phyloP scores from a whole-genome alignment of 345 rosid species.

The Leavenworthia alabamica region DNA sequence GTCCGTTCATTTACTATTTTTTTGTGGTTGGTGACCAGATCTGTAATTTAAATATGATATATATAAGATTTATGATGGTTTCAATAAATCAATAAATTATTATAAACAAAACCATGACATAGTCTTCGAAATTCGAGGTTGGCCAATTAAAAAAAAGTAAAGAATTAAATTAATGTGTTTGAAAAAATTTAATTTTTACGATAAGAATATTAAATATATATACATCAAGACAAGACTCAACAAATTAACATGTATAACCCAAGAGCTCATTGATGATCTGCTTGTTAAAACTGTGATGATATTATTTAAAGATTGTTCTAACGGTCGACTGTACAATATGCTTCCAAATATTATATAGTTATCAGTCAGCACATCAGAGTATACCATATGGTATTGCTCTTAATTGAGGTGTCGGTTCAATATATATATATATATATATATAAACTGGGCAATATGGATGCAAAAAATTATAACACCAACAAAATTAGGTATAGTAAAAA shows the following conservation, averaged over 20 bases:
- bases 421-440: no score
- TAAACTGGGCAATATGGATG: not conserved
- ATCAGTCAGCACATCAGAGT: not conserved
- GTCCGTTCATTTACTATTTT: not conserved
- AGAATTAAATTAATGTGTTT: not conserved
- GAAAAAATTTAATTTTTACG: not conserved
- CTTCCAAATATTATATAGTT: no score
- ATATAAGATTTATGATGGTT: not conserved
- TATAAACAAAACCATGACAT: not conserved
- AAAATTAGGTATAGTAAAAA: not conserved
- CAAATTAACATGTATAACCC: not conserved
- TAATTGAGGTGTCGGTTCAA: no score
- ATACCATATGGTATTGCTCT: not conserved
- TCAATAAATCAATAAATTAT: not conserved
- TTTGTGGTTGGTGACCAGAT: conserved; percentile 22
- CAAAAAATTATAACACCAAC: not conserved
- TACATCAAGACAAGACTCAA: no score
- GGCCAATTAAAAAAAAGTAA: not conserved
- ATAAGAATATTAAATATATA: not conserved
- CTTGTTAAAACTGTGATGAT: not conserved
- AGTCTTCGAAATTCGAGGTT: not conserved
- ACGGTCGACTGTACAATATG: not conserved
- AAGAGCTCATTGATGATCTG: not conserved
- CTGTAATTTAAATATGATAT: not conserved
- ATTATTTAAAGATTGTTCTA: not conserved